Evolutionary conservation across 1,284 basidiomycete species (phyloP).

Genomic region (Fomitopsis palustris): DNA sequence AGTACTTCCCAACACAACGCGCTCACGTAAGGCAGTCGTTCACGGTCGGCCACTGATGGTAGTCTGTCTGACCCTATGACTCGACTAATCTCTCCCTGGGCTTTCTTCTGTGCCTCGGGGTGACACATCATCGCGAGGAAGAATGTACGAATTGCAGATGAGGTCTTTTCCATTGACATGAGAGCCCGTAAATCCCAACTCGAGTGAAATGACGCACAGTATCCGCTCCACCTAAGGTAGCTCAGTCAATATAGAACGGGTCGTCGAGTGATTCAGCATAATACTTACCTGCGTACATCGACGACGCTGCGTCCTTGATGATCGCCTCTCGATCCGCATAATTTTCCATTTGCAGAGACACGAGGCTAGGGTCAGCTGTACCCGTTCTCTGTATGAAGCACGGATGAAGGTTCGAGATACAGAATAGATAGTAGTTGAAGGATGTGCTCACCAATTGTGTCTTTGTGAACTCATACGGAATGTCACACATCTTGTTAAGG

Average conservation of each 20-base stretch:
- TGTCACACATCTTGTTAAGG: conserved; percentile 20
- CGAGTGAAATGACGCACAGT: conserved; percentile 19
- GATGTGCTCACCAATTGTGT: conserved; percentile 25
- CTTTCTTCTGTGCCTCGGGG: conserved; percentile 29
- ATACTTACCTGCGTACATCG: conserved; percentile 24
- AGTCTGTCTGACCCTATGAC: conserved; percentile 28
- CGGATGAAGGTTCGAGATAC: too few relatives aligned
- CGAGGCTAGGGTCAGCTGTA: conserved; percentile 23
- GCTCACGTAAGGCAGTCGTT: conserved; percentile 29
- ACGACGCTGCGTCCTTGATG: conserved; percentile 27
- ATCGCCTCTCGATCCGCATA: conserved; percentile 21
- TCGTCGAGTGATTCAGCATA: background rate
- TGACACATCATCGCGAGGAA: conserved; percentile 30
- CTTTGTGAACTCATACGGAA: conserved; percentile 24
- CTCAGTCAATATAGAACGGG: background rate
- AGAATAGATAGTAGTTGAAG: background rate
- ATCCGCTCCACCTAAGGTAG: conserved; percentile 22
- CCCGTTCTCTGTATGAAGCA: conserved; percentile 20
- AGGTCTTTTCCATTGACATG: conserved; percentile 17
- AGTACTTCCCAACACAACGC: conserved; percentile 28
- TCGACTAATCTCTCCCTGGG: conserved; percentile 29
- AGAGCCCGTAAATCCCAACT: background rate
- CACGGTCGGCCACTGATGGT: conserved; percentile 28
- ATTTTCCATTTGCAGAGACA: conserved; percentile 19
- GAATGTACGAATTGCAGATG: conserved; percentile 26